Evolutionary conservation across 768 basidiomycete species (phyloP), one percentile per base, ranked within the genome.

Genomic region (Phaeotremella skinneri): DNA sequence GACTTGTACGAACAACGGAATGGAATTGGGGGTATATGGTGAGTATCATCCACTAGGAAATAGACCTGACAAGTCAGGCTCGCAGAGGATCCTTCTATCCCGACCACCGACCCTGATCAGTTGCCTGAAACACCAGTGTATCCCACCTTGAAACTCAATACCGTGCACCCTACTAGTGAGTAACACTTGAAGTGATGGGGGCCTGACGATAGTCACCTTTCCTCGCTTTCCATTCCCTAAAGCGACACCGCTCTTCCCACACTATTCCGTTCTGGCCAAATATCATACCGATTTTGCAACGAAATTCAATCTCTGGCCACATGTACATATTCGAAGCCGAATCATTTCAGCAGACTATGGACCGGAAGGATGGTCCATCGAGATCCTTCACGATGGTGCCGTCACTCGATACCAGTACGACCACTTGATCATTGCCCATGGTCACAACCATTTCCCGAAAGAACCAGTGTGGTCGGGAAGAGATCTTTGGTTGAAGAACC

Each of bases 21-120:
- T 17, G 80, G 82, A 26, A 75, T 90, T 5, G 90, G 90, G 2
- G 90, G 90, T 0, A 74, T 91, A 53, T 91, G 90, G 90, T 89
- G 66, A 57, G 82, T 71, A 29, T n/a, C 37, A n/a, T 9, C 37
- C 37, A 45, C 7, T 45, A 45, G 21, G 7, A 11, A 2, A 14
- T 48, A 17, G 26, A 43, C 55, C 29, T 41, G 9, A 27, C 5
- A 16, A 26, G 60, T 67, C 4, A 52, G 58, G 16, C 30, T 48
- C 3, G 67, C 77, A 1, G 31, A 29, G 25, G 26, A 50, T 27
- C 31, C 31, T 5, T 9, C 6, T 50, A 7, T 50, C 21, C 49
- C 20, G 25, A 20, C 45, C 45, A 48, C 20, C 7, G 63, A 66
- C 20, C 82, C 82, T 17, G 83, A 84, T 3, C 62, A 67, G 1